Percentiles rank a stretch among this genome's conserved stretches.
phyloP scores from a whole-genome alignment of 169 alveolate genomes.

The Fabrea salina region DNA sequence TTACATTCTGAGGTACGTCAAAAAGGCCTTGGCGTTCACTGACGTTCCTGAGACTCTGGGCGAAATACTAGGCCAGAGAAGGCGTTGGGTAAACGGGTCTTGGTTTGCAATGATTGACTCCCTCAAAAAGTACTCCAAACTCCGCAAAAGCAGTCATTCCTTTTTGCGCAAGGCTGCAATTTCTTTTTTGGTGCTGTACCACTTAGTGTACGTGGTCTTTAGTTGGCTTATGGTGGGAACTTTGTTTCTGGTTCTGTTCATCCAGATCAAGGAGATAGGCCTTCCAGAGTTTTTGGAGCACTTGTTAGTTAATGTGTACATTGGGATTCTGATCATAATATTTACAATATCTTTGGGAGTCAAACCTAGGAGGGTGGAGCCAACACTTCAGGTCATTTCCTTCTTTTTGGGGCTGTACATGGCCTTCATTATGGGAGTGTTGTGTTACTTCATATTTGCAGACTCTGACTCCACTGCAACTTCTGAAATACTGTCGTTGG shows the following conservation, averaged over 20 bases:
- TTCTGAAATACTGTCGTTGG: not conserved
- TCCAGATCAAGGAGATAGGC: not conserved
- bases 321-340: not conserved
- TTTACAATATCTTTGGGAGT: not conserved
- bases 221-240: conserved; percentile 43
- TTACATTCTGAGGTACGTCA: conserved; percentile 27
- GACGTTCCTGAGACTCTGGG: conserved; percentile 37
- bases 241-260: conserved; percentile 12
- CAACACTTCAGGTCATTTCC: not conserved
- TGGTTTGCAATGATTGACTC: conserved; percentile 38
- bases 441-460: too few species aligned
- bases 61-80: conserved; percentile 12
- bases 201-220: not conserved
- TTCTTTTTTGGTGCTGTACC: not conserved
- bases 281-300: not conserved
- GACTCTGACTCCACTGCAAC: too few species aligned
- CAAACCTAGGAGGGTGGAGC: conserved; percentile 10
- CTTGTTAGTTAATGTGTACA: not conserved
- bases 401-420: not conserved
- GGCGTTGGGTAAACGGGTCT: conserved; percentile 43
- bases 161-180: not conserved
- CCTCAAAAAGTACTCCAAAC: conserved; percentile 18
- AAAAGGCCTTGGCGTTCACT: conserved; percentile 22
- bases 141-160: not conserved
- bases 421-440: too few species aligned